Conservation (phyloP, 345 rosid genomes). For the Eucalyptus viminalis region DNA sequence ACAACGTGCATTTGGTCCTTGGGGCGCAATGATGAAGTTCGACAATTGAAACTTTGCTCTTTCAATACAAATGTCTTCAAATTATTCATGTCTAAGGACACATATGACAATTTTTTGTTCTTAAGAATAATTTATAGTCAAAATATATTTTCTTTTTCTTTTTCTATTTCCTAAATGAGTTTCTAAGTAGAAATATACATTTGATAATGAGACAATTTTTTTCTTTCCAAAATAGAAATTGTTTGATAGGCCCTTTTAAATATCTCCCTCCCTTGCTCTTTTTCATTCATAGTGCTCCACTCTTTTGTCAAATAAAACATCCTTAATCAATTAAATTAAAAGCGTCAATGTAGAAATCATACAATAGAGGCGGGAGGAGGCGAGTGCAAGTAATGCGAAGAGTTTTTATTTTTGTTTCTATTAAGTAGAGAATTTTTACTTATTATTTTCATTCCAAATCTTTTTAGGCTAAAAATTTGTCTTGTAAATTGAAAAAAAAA, state of each 20-base stretch:
- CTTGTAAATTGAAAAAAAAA: accelerated
- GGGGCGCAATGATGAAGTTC: accelerated
- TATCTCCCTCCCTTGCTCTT: not conserved
- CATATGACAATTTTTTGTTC: accelerated
- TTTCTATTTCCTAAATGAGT: too few species aligned
- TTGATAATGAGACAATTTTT: too few species aligned
- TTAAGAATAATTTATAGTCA: accelerated
- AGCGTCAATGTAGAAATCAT: accelerated
- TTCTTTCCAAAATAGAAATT: accelerated
- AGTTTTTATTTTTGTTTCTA: accelerated
- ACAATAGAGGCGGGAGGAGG: accelerated
- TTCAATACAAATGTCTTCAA: not conserved
- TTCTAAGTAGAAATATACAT: accelerated
- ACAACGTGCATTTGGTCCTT: accelerated
- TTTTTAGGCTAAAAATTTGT: accelerated
- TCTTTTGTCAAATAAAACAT: too few species aligned
- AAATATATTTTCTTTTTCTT: too few species aligned
- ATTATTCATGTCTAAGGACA: too few species aligned
- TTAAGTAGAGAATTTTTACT: too few species aligned
- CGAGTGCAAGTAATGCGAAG: accelerated
- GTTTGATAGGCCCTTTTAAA: accelerated
- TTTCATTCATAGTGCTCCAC: too few species aligned
- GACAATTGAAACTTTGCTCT: not conserved
- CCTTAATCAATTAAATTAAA: not conserved
- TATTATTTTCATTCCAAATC: too few species aligned